Evolutionary conservation across 1,139 yeast species (phyloP).

Genomic region (Blastobotrys petasosporus): DNA sequence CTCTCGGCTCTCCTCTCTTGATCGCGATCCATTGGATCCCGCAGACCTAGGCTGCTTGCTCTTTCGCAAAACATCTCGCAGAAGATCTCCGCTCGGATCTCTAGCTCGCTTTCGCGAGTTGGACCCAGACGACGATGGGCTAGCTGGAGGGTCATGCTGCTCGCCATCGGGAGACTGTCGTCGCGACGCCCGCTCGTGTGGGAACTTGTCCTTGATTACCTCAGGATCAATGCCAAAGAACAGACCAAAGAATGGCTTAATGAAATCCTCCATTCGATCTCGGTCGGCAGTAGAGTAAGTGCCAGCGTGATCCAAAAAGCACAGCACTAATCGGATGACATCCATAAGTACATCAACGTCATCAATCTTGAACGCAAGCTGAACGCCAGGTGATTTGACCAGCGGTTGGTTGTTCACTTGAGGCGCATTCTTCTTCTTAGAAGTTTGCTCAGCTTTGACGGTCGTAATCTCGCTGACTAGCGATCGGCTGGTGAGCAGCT

Average conservation of each 20-base stretch:
- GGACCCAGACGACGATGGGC: slow-evolving; percentile 23
- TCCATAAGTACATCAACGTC: slow-evolving; percentile 72
- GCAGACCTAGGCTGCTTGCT: slow-evolving; percentile 37
- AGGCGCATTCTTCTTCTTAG: slow-evolving; percentile 80
- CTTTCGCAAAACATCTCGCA: slow-evolving; percentile 68
- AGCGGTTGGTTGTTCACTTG: slow-evolving; percentile 42
- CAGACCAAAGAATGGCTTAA: slow-evolving; percentile 61
- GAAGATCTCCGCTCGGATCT: slow-evolving; percentile 46
- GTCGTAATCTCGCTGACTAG: slow-evolving; percentile 87
- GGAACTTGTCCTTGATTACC: slow-evolving; percentile 20
- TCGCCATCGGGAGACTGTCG: slow-evolving; percentile 16
- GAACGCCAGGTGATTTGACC: slow-evolving; percentile 39
- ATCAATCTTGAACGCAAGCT: slow-evolving; percentile 59
- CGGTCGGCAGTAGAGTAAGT: slow-evolving; percentile 78
- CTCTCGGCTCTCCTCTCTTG: slow-evolving; percentile 14
- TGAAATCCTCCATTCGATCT: slow-evolving; percentile 65
- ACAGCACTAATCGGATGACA: slow-evolving; percentile 59
- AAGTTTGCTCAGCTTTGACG: slow-evolving; percentile 81
- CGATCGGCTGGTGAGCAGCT: slow-evolving; percentile 81
- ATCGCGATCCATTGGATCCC: slow-evolving; percentile 1
- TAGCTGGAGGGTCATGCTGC: slow-evolving; percentile 10
- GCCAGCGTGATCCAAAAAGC: slow-evolving; percentile 60
- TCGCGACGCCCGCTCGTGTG: slow-evolving; percentile 15
- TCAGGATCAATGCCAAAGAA: slow-evolving; percentile 52
- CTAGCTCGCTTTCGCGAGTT: slow-evolving; percentile 46